These are phyloP conservation scores for Hanseniaspora mollemarum DNA, from an alignment of 805 yeast species.

Conservation along the genomic window DNA sequence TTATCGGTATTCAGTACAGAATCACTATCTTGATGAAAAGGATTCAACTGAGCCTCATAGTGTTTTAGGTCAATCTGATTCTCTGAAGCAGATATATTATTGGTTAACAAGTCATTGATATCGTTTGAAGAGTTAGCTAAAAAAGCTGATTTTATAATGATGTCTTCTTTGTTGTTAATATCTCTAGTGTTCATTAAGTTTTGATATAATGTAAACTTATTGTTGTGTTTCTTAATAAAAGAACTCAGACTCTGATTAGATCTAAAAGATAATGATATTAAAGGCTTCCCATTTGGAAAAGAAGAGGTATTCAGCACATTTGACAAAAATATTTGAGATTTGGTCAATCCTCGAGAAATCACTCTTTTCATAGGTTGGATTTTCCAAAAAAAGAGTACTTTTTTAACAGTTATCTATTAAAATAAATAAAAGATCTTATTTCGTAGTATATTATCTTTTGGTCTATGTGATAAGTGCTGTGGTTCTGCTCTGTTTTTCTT, in stretches of 20 bases:
- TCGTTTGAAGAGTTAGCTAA: background rate
- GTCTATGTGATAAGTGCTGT: too few species aligned
- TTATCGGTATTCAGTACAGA: background rate
- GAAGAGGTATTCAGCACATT: background rate
- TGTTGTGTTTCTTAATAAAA: constrained; percentile 1
- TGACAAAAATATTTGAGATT: background rate
- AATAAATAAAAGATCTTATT: too few species aligned
- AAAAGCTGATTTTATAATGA: background rate
- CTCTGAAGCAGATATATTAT: background rate
- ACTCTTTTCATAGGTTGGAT: background rate
- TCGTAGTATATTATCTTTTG: too few species aligned
- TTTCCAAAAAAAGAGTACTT: too few species aligned
- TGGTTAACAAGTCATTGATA: background rate
- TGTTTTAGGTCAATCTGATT: background rate
- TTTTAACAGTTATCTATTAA: too few species aligned
- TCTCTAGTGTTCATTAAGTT: background rate
- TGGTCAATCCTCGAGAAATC: constrained; percentile 1
- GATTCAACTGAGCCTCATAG: background rate
- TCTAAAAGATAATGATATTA: background rate
- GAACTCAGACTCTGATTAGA: background rate
- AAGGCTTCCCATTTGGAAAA: background rate
- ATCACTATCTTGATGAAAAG: background rate
- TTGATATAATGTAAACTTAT: background rate
- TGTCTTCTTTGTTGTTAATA: background rate
- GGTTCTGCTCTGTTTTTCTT: too few species aligned